phyloP scores from a whole-genome alignment of 1,139 yeast species.

The Yamadazyma pseudoaaseri region DNA sequence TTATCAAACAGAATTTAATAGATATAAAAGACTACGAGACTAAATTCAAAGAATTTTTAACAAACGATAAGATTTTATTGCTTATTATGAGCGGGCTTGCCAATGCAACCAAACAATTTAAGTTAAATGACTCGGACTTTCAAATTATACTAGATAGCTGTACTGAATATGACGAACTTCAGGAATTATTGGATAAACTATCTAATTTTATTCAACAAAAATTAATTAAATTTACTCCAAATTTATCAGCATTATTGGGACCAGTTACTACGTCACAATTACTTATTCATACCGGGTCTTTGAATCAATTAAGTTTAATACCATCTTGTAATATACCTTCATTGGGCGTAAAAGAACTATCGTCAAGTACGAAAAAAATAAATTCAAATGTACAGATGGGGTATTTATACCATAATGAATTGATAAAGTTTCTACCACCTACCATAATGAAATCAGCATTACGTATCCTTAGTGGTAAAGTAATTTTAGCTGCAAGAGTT shows the following conservation, averaged over 20 bases:
- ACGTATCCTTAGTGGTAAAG: slow-evolving; percentile 77
- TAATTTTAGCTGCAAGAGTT: slow-evolving; percentile 79
- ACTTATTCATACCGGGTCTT: slow-evolving; percentile 68
- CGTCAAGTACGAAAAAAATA: slow-evolving; percentile 27
- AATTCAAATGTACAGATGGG: slow-evolving; percentile 61
- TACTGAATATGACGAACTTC: slow-evolving; percentile 45
- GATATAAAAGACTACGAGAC: slow-evolving; percentile 32
- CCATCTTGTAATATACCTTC: slow-evolving; percentile 87
- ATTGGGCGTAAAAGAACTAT: slow-evolving; percentile 63
- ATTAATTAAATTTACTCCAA: slow-evolving; percentile 71
- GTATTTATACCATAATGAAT: slow-evolving; percentile 50
- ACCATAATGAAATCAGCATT: slow-evolving; percentile 68
- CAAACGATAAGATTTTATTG: slow-evolving; percentile 68
- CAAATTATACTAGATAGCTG: slow-evolving; percentile 45
- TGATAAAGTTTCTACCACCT: slow-evolving; percentile 55
- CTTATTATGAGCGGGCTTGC: slow-evolving; percentile 70
- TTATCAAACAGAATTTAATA: slow-evolving; percentile 51
- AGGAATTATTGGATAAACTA: slow-evolving; percentile 42
- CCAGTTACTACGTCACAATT: slow-evolving; percentile 73
- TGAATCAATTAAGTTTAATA: slow-evolving; percentile 62
- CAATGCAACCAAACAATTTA: slow-evolving; percentile 23
- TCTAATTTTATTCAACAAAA: slow-evolving; percentile 56
- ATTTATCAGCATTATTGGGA: slow-evolving; percentile 71
- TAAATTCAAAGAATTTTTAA: slow-evolving; percentile 39
- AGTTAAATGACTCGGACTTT: slow-evolving; percentile 37